Conservation (phyloP, 225 moss, liverwort and hornwort genomes). For the Takakia lepidozioides region DNA sequence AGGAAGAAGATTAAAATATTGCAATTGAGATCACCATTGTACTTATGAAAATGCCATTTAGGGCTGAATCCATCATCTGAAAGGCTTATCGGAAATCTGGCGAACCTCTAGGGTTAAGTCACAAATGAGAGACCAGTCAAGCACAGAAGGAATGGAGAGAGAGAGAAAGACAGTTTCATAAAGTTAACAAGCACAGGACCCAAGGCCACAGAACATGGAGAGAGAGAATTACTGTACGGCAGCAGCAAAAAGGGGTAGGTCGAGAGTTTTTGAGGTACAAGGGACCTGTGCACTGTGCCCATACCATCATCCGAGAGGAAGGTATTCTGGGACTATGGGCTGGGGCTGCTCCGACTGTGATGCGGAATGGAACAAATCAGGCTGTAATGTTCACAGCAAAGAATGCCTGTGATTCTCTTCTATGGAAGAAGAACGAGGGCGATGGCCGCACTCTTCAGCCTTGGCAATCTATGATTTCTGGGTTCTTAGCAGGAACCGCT, state of each 20-base stretch:
- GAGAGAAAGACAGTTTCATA: too few species aligned
- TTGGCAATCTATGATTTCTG: conserved; percentile 95
- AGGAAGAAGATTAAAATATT: too few species aligned
- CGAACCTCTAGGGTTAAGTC: too few species aligned
- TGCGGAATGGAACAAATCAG: conserved; percentile 94
- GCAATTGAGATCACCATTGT: too few species aligned
- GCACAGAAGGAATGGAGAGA: too few species aligned
- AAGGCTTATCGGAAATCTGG: too few species aligned
- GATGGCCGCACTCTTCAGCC: conserved; percentile 80
- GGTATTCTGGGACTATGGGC: conserved; percentile 86
- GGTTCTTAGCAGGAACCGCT: conserved; percentile 81
- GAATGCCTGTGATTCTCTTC: conserved; percentile 40
- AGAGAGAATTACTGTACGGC: too few species aligned
- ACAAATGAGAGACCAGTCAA: too few species aligned
- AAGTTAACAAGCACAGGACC: too few species aligned
- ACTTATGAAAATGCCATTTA: too few species aligned
- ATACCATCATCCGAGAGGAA: conserved; percentile 69
- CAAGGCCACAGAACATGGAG: too few species aligned
- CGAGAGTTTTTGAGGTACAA: conserved; percentile 61
- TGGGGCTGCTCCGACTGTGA: conserved; percentile 75
- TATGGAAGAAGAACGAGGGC: conserved; percentile 86
- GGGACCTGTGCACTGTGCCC: conserved; percentile 81
- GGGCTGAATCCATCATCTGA: too few species aligned
- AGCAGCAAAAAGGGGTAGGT: conserved; percentile 83
- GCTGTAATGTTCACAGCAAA: conserved; percentile 95